These are phyloP conservation scores for Chaetomium sp. DNA, from an alignment of 2,329 filamentous ascomycete species.

Conservation along the genomic window DNA sequence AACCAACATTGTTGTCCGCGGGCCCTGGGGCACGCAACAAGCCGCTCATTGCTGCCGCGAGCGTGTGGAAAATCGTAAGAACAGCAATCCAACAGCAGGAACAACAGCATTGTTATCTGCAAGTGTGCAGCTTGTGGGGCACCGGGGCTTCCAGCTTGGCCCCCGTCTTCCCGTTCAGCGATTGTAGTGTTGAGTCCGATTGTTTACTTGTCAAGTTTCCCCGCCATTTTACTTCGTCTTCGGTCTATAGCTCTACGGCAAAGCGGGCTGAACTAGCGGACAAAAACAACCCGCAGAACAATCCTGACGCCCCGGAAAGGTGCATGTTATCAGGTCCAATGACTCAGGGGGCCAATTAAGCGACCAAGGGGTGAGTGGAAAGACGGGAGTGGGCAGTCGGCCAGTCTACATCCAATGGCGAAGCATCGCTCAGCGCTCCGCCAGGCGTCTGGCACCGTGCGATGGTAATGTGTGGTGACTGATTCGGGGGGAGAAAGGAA, in stretches of 20 bases:
- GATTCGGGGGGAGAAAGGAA: not conserved
- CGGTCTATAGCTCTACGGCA: not conserved
- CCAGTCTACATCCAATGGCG: constrained; percentile 10
- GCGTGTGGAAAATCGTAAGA: no score
- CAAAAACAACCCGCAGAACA: constrained; percentile 4
- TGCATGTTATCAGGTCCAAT: constrained; percentile 17
- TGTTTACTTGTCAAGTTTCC: constrained; percentile 3
- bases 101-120: constrained; percentile 16
- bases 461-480: constrained; percentile 8
- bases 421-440: constrained; percentile 7
- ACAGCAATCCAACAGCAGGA: no score
- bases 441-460: constrained; percentile 18
- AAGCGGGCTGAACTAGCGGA: constrained; percentile 14
- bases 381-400: constrained; percentile 13
- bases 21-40: constrained; percentile 8
- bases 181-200: not conserved
- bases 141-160: not conserved
- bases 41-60: not conserved
- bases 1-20: not conserved
- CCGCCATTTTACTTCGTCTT: constrained; percentile 1
- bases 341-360: constrained; percentile 19
- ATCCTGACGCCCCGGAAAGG: constrained; percentile 12
- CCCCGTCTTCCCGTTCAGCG: not conserved
- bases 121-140: constrained; percentile 17
- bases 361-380: not conserved